Percentiles rank a stretch among this genome's conserved stretches.
phyloP scores from a whole-genome alignment of 257 asterid genomes.

The Lantana camara region DNA sequence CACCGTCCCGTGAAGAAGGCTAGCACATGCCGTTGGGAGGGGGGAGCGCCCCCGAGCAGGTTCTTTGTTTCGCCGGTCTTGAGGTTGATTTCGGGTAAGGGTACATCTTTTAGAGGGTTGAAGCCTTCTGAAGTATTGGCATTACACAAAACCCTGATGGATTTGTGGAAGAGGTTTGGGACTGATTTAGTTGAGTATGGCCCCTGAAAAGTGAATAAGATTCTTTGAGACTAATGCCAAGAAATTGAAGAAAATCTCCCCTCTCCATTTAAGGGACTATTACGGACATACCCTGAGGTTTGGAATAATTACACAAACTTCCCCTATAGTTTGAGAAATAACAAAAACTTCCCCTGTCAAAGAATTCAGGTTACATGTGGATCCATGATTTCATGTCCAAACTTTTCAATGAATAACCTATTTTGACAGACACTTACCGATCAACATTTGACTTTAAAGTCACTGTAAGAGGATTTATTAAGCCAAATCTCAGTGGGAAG shows the following conservation, averaged over 20 bases:
- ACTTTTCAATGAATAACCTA: too few relatives aligned
- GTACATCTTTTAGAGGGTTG: conserved; percentile 48
- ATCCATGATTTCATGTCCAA: too few relatives aligned
- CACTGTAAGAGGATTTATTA: too few relatives aligned
- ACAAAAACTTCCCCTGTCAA: too few relatives aligned
- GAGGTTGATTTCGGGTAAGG: conserved; percentile 55
- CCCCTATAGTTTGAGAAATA: too few relatives aligned
- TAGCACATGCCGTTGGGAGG: conserved; percentile 42
- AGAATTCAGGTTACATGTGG: too few relatives aligned
- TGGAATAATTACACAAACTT: too few relatives aligned
- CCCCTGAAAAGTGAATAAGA: conserved; percentile 37
- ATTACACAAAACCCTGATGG: conserved; percentile 57
- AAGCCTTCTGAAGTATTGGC: conserved; percentile 64
- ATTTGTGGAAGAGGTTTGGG: conserved; percentile 45
- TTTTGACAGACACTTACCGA: too few relatives aligned
- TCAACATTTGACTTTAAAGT: too few relatives aligned
- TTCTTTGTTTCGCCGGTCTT: conserved; percentile 39
- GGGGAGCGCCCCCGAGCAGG: conserved; percentile 49
- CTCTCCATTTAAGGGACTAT: too few relatives aligned
- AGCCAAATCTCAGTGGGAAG: too few relatives aligned
- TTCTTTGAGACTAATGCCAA: background rate
- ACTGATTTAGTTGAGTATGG: conserved; percentile 39
- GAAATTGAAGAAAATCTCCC: background rate
- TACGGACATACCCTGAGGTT: too few relatives aligned
- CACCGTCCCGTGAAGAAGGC: conserved; percentile 59